These are phyloP conservation scores for Sonneratia caseolaris DNA, from an alignment of 345 rosid genomes.

Conservation along the genomic window DNA sequence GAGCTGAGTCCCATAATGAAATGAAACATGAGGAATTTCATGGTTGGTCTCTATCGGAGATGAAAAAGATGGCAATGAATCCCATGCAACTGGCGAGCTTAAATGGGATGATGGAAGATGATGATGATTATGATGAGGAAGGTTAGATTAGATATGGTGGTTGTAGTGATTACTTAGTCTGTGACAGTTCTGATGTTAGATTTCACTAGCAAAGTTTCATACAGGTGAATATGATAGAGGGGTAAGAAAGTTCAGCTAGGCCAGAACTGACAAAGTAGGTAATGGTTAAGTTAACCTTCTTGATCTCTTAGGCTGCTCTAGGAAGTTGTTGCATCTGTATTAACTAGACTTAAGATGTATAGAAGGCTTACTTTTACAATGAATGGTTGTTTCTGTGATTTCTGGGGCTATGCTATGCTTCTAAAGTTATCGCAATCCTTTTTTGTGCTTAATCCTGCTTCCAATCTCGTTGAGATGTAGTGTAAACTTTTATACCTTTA, in stretches of 20 bases:
- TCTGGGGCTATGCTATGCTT: too few species aligned
- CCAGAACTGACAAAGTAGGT: conserved; percentile 1
- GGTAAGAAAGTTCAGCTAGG: neutral
- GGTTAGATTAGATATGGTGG: conserved; percentile 4
- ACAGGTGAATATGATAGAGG: conserved; percentile 6
- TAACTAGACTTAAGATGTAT: neutral
- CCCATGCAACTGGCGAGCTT: conserved; percentile 20
- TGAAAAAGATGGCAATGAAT: conserved; percentile 31
- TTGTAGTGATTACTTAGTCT: neutral
- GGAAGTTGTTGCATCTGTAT: neutral
- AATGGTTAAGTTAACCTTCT: neutral
- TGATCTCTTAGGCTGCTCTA: neutral
- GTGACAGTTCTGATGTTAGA: neutral
- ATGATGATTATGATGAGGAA: conserved; percentile 54
- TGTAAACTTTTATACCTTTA: too few species aligned
- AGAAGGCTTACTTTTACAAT: neutral
- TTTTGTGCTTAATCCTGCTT: too few species aligned
- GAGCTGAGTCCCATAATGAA: conserved; percentile 8
- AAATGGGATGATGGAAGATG: conserved; percentile 25
- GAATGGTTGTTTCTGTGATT: too few species aligned
- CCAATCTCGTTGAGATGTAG: too few species aligned
- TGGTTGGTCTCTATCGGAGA: conserved; percentile 25
- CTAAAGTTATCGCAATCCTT: too few species aligned
- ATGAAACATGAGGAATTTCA: conserved; percentile 22
- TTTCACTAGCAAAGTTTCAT: conserved; percentile 1